Evolutionary conservation across 805 yeast genomes (phyloP), one percentile per base, ranked within the genome.

Genomic region (Candida ponderosae): DNA sequence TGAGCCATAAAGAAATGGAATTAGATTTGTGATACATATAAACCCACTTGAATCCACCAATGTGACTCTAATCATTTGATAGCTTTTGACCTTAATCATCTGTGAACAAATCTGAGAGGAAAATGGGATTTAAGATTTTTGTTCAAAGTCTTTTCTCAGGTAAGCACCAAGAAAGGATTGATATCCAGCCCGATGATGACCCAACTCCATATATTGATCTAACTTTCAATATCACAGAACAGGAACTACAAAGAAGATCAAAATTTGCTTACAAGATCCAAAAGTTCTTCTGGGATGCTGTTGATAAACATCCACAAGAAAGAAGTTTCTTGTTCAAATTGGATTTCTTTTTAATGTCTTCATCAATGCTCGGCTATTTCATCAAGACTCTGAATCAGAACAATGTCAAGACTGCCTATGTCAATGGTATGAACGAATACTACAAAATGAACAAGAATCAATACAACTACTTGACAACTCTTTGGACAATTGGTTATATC

Each of bases 401-500:
- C 29, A 68, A 69, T 41, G 48, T 68, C n/a, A 51, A 61, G n/a
- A 65, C 66, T 1, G 73, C 74, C 1, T 68, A 66, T 44, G 60
- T 69, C 32, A 67, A 65, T 41, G 74, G 74, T 5, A 56, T 68
- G 72, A 54, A 59, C 38, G 70, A 67, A 45, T 54, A 62, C 44
- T 64, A 58, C 36, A 37, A 47, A 14, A 61, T 68, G 64, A 43
- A 51, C 30, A 56, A 51, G 13, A 63, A 61, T 37, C 69, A 72
- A 40, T 63, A 60, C 40, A 70, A 72, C 41, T 66, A 65, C 40
- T 43, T 68, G 47, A 49, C 54, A 5, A 60, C 74, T 1, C 41
- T 62, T 27, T 70, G 66, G 65, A 63, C 74, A 1, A 64, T 65
- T n/a, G 76, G 76, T 5, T 70, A 70, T 40, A 62, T 68, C 31